phyloP scores from a whole-genome alignment of 1,284 basidiomycete species.

The Tilletia indica region DNA sequence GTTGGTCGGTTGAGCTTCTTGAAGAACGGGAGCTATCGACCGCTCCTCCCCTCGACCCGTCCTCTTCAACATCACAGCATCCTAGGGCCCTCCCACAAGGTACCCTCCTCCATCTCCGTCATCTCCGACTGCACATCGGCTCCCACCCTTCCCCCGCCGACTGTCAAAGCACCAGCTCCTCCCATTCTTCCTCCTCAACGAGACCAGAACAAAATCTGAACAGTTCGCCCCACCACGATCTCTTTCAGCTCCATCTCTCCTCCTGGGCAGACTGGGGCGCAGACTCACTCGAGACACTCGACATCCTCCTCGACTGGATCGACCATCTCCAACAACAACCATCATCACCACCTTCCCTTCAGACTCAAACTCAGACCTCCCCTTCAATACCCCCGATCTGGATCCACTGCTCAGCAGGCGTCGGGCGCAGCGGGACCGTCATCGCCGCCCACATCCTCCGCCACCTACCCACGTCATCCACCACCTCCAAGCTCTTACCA shows the following conservation, averaged over 20 bases:
- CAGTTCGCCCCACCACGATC: constrained; percentile 19
- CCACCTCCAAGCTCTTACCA: background rate
- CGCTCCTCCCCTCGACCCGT: background rate
- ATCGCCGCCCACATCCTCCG: constrained; percentile 58
- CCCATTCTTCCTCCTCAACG: background rate
- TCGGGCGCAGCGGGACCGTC: constrained; percentile 59
- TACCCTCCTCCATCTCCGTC: constrained; percentile 23
- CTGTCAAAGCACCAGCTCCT: constrained; percentile 4
- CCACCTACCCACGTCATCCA: background rate
- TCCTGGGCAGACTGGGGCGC: constrained; percentile 82
- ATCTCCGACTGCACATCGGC: constrained; percentile 19
- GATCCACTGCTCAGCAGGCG: constrained; percentile 68
- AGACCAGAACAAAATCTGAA: background rate
- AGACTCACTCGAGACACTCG: constrained; percentile 58
- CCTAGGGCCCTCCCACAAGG: constrained; percentile 27
- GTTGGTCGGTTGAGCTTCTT: constrained; percentile 31
- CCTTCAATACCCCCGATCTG: constrained; percentile 68
- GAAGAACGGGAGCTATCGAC: constrained; percentile 34
- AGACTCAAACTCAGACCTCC: constrained; percentile 27
- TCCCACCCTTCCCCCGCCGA: background rate
- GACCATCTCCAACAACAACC: constrained; percentile 34
- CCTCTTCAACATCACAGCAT: background rate
- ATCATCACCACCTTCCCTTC: background rate
- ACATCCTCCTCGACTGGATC: constrained; percentile 34
- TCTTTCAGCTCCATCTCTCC: constrained; percentile 71